These are phyloP conservation scores for Saccharata proteae DNA, from an alignment of 2,329 filamentous ascomycete species.

Conservation along the genomic window DNA sequence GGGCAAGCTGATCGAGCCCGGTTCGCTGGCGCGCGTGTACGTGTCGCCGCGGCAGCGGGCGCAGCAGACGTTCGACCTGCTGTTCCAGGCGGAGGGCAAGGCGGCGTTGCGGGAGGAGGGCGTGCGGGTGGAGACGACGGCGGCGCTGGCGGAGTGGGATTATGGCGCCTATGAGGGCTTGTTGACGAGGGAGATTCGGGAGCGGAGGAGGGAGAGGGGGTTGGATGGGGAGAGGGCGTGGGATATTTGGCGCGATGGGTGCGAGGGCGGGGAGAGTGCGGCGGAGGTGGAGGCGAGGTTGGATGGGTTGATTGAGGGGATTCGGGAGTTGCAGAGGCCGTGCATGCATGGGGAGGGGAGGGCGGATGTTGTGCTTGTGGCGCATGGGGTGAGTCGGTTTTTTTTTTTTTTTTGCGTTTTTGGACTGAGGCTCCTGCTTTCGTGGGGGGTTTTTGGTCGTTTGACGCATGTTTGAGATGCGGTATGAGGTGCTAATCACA, in stretches of 20 bases:
- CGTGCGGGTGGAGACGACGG: constrained; percentile 48
- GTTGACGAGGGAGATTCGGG: constrained; percentile 55
- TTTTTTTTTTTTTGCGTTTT: too few species aligned
- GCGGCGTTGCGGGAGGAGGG: constrained; percentile 1
- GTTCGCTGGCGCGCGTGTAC: constrained; percentile 34
- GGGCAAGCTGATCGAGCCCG: constrained; percentile 40
- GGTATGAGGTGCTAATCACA: constrained; percentile 80
- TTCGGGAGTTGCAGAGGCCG: constrained; percentile 48
- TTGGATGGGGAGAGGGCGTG: constrained; percentile 43
- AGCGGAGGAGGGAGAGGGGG: constrained; percentile 45
- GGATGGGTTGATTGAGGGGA: constrained; percentile 61
- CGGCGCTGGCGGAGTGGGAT: constrained; percentile 73
- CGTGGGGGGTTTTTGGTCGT: background rate
- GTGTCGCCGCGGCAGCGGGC: constrained; percentile 40
- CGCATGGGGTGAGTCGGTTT: too few species aligned
- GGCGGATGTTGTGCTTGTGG: constrained; percentile 64
- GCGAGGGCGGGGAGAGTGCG: constrained; percentile 71
- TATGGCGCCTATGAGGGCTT: constrained; percentile 82
- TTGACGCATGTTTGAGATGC: too few species aligned
- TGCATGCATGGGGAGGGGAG: constrained; percentile 30
- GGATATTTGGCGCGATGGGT: constrained; percentile 88
- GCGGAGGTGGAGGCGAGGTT: constrained; percentile 57
- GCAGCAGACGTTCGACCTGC: constrained; percentile 35
- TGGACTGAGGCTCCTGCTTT: background rate
- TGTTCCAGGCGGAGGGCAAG: constrained; percentile 17